These are phyloP conservation scores for Metschnikowia picachoensis DNA, from an alignment of 805 yeast species.

Conservation along the genomic window DNA sequence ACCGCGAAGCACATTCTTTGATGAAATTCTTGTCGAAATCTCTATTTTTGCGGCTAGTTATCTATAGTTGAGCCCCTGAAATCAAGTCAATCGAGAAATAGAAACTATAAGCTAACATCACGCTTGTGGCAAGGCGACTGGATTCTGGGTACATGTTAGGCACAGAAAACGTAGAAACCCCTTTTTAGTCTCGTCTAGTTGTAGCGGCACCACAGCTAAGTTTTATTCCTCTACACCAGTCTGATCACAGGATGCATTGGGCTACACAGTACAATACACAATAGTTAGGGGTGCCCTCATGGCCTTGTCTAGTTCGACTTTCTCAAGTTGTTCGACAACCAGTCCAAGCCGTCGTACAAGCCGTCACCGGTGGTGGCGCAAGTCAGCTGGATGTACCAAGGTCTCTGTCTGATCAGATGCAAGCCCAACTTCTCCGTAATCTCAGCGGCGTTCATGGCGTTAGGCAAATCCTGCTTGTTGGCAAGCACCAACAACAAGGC, in stretches of 20 bases:
- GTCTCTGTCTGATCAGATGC: constrained; percentile 96
- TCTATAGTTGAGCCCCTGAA: too few relatives aligned
- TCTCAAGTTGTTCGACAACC: constrained; percentile 25
- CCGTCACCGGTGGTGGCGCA: constrained; percentile 99
- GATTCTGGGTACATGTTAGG: too few relatives aligned
- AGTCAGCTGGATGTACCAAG: constrained; percentile 98
- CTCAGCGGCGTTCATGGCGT: constrained; percentile 98
- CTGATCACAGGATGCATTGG: constrained; percentile 12
- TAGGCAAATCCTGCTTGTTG: constrained; percentile 98
- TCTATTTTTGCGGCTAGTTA: too few relatives aligned
- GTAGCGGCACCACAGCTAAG: too few relatives aligned
- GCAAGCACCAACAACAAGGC: constrained; percentile 94
- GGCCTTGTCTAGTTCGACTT: constrained; percentile 14
- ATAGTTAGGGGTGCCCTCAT: background rate
- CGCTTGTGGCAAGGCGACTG: too few relatives aligned
- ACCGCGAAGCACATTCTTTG: too few relatives aligned
- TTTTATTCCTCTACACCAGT: too few relatives aligned
- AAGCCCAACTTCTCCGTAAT: constrained; percentile 95
- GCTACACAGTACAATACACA: constrained; percentile 6
- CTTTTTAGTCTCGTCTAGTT: too few relatives aligned
- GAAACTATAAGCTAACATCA: too few relatives aligned
- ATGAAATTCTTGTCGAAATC: too few relatives aligned
- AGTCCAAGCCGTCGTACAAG: constrained; percentile 31
- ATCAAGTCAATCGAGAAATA: too few relatives aligned
- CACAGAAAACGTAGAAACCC: too few relatives aligned